These are phyloP conservation scores for Paulownia fortunei DNA, from an alignment of 257 asterid genomes.

Conservation along the genomic window DNA sequence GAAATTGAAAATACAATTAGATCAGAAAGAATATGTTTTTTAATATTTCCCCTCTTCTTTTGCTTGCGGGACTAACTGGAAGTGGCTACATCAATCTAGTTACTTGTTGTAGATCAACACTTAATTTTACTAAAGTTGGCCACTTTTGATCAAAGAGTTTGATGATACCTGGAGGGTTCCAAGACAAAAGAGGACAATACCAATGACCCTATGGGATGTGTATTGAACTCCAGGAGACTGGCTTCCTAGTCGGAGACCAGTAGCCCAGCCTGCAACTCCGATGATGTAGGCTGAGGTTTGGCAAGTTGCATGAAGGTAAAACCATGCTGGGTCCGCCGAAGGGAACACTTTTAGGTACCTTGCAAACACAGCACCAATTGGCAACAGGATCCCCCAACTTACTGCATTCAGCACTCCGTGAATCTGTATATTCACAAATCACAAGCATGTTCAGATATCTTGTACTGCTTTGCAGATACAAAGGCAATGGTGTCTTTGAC, in stretches of 20 bases:
- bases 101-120: no score
- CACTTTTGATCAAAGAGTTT: not conserved
- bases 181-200: constrained; percentile 68
- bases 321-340: constrained; percentile 85
- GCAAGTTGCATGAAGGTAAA: constrained; percentile 75
- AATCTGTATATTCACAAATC: constrained; percentile 53
- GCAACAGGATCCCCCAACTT: constrained; percentile 88
- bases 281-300: constrained; percentile 69
- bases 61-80: no score
- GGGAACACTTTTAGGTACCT: constrained; percentile 82
- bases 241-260: constrained; percentile 78
- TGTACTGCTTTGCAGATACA: no score
- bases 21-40: no score
- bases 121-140: no score
- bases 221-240: constrained; percentile 65
- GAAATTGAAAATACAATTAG: not conserved
- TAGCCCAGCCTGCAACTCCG: constrained; percentile 95
- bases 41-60: no score
- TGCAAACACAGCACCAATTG: constrained; percentile 74
- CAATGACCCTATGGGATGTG: constrained; percentile 71
- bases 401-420: constrained; percentile 83
- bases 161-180: constrained; percentile 77
- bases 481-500: not conserved
- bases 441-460: not conserved
- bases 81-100: no score